A percentile compares a stretch with the other conserved stretches of the same genome.
Evolutionary conservation across 1,139 yeast species (phyloP).

Genomic region (Taphrina wiesneri): DNA sequence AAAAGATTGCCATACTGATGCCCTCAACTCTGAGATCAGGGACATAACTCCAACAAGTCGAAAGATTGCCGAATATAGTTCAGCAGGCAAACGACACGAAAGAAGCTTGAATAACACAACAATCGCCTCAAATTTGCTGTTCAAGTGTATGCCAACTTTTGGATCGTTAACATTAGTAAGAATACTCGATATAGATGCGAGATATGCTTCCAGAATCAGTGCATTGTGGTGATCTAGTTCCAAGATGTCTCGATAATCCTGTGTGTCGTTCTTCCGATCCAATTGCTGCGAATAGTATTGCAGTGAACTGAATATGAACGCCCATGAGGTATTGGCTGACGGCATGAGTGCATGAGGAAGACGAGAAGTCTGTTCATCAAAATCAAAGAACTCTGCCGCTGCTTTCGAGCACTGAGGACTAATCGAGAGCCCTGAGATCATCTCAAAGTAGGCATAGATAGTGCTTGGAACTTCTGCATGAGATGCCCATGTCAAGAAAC

Average conservation of each 20-base stretch:
- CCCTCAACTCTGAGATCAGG: not conserved
- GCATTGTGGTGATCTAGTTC: constrained; percentile 19
- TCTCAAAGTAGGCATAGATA: constrained; percentile 75
- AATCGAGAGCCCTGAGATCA: constrained; percentile 71
- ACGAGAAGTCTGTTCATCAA: not conserved
- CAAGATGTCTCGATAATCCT: not conserved
- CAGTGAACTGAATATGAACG: constrained; percentile 22
- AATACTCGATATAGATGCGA: not conserved
- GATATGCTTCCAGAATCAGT: constrained; percentile 21
- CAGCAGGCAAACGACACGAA: constrained; percentile 9
- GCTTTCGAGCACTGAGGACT: constrained; percentile 59
- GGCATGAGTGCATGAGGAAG: not conserved
- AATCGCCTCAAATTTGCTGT: constrained; percentile 3
- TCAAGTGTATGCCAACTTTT: not conserved
- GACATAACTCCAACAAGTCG: not conserved
- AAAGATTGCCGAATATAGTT: constrained; percentile 2
- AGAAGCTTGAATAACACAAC: constrained; percentile 13
- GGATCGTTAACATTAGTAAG: not conserved
- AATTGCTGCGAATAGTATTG: constrained; percentile 13
- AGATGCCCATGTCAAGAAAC: constrained; percentile 86
- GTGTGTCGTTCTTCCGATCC: not conserved
- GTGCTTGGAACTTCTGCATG: constrained; percentile 80
- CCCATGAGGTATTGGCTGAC: constrained; percentile 15
- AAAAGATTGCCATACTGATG: constrained; percentile 9
- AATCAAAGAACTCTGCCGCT: constrained; percentile 41